A percentile compares a stretch with the other conserved stretches of the same genome.
phyloP scores from a whole-genome alignment of 1,284 basidiomycete species.

The Microbotryum intermedium region DNA sequence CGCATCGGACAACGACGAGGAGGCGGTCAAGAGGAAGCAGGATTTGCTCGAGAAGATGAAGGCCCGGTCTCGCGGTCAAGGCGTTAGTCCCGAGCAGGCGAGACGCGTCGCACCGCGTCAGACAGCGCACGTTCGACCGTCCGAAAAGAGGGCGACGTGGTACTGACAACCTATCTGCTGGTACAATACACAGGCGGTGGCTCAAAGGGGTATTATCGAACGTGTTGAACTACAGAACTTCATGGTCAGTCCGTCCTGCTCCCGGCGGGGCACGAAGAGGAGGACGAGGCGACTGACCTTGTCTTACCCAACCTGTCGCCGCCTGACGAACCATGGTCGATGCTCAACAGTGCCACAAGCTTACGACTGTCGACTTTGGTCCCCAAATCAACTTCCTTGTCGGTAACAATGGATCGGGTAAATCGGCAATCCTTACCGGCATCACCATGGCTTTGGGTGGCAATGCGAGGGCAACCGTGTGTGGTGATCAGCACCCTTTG shows the following conservation, averaged over 20 bases:
- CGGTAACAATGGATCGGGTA: conserved; percentile 71
- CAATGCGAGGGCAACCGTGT: conserved; percentile 78
- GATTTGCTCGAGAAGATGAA: too few relatives aligned
- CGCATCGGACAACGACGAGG: too few relatives aligned
- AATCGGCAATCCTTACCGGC: conserved; percentile 88
- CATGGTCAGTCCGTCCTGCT: conserved; percentile 48
- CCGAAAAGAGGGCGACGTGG: too few relatives aligned
- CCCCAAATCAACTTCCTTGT: conserved; percentile 93
- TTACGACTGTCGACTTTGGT: conserved; percentile 63
- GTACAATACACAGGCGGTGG: conserved; percentile 41
- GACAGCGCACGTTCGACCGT: too few relatives aligned
- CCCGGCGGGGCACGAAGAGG: background rate
- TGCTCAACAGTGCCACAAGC: conserved; percentile 60
- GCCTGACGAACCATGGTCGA: background rate
- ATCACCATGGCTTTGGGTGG: conserved; percentile 90
- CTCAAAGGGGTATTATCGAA: conserved; percentile 79
- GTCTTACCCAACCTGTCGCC: too few relatives aligned
- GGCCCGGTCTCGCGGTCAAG: too few relatives aligned
- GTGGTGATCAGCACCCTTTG: background rate
- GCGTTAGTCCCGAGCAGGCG: too few relatives aligned
- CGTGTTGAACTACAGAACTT: conserved; percentile 68
- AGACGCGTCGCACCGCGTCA: too few relatives aligned
- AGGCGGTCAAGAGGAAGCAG: too few relatives aligned
- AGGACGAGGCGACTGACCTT: background rate
- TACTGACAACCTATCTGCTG: too few relatives aligned